Evolutionary conservation across 495 filamentous ascomycete species (phyloP).

Genomic region (Neurospora intermedia): DNA sequence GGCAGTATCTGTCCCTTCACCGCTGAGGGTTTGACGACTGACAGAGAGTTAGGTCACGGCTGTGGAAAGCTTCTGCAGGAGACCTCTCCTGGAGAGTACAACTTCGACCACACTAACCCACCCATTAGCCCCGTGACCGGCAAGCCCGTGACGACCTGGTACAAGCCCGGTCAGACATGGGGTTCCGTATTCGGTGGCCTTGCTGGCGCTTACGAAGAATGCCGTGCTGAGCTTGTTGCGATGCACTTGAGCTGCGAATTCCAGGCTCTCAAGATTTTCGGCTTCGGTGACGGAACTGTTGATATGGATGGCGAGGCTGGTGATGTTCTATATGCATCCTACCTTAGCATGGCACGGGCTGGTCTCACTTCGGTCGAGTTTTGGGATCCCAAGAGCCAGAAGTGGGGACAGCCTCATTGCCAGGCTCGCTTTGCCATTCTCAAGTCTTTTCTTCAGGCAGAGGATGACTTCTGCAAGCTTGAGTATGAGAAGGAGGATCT

Average conservation of each 20-base stretch:
- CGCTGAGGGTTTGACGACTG: neutral
- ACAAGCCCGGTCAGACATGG: constrained; percentile 92
- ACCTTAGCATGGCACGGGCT: constrained; percentile 85
- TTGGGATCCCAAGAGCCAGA: constrained; percentile 76
- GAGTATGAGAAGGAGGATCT: constrained; percentile 64
- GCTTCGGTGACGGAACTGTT: constrained; percentile 63
- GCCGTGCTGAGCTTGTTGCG: constrained; percentile 71
- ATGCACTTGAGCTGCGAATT: constrained; percentile 91
- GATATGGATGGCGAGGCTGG: constrained; percentile 69
- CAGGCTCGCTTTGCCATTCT: constrained; percentile 91
- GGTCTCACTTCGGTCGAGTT: constrained; percentile 76
- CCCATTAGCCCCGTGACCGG: constrained; percentile 69
- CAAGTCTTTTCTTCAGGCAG: constrained; percentile 73
- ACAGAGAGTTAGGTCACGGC: constrained; percentile 45
- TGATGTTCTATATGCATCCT: constrained; percentile 74
- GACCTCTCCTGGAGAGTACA: constrained; percentile 66
- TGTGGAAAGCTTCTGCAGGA: constrained; percentile 94
- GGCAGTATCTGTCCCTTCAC: neutral
- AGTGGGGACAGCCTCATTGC: constrained; percentile 94
- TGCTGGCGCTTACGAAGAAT: constrained; percentile 73
- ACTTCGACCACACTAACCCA: constrained; percentile 73
- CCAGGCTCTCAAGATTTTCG: constrained; percentile 79
- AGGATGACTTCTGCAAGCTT: constrained; percentile 71
- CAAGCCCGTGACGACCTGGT: constrained; percentile 73
- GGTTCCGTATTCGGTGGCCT: constrained; percentile 80